Base-by-base conservation (phyloP, 352 stramenopile species). In the Phytophthora syringae region DNA sequence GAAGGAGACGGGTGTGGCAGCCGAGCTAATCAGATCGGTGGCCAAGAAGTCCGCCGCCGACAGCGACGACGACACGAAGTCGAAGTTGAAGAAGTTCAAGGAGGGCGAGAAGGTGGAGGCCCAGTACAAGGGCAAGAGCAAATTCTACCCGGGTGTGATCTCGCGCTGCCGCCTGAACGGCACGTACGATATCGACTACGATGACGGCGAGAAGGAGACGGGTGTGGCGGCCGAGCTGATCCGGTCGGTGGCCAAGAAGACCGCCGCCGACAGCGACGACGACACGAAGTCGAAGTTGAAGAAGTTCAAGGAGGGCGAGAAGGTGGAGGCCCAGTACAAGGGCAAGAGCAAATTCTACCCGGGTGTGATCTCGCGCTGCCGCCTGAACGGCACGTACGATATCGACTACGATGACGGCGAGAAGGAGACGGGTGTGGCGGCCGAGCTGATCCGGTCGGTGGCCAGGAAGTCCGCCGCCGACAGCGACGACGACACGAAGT, bases 181-280 rank as follows among this genome's bases (percentile, higher is more conserved):
- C 52, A 60, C 52, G 52, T 60, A 60, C 52, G 52, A 60, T 40
- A 60, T 60, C 52, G 52, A 60, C 52, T 60, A 60, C 52, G 52
- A 60, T 15, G 52, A 60, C 39, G 52, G 52, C 39, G 52, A 60
- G 52, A 60, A 60, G 52, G 52, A 60, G 52, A 60, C 52, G 52
- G 52, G 52, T 60, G 52, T 60, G 40, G 52, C 52, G 39, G 52
- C 52, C 52, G 52, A 60, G 39, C 40, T 60, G 52, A 60, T 60
- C 52, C 52, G 52, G 39, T 52, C 15, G 39, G 0, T 52, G 39
- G 52, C 16, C 52, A 60, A 52, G 40, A 52, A 60, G 52, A 11
- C 39, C 16, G 52, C n/a, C 30, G 48, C 12, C 28, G 52, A 52
- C 39, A 60, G 52, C 52, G 52, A 60, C 52, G 52, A 60, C 52